phyloP scores from a whole-genome alignment of 768 basidiomycete species.

The Trametopsis cervina region DNA sequence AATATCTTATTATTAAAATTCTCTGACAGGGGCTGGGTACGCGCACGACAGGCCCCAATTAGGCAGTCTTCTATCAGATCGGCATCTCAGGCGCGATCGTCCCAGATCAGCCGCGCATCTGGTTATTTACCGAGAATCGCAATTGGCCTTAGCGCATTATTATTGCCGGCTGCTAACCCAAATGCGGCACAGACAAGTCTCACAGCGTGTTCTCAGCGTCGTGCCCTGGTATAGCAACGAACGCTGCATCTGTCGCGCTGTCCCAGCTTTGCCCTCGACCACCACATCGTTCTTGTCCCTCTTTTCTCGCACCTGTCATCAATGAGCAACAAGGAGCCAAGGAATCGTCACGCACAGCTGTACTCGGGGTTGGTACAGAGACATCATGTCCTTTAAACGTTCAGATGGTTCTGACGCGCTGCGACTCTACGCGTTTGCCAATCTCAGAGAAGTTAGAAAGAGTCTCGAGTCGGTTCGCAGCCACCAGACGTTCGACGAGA shows the following conservation, averaged over 20 bases:
- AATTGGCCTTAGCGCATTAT: no score
- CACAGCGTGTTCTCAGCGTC: no score
- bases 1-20: conserved; percentile 1
- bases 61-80: not conserved
- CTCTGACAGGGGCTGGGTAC: not conserved
- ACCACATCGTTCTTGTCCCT: no score
- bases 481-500: conserved; percentile 6
- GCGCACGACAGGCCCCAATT: not conserved
- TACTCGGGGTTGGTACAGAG: conserved; percentile 11
- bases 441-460: conserved; percentile 6
- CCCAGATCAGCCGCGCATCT: no score
- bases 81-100: conserved; percentile 1
- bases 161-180: no score
- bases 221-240: no score
- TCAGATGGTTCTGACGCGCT: conserved; percentile 11
- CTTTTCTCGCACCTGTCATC: not conserved
- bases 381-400: not conserved
- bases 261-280: no score
- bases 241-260: no score
- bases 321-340: not conserved
- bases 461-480: conserved; percentile 1
- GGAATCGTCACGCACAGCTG: conserved; percentile 6
- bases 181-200: no score
- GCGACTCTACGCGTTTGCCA: conserved; percentile 2
- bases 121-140: no score